Conservation (phyloP, 371 early-diverging fungal species). For the Mortierella polycephala region DNA sequence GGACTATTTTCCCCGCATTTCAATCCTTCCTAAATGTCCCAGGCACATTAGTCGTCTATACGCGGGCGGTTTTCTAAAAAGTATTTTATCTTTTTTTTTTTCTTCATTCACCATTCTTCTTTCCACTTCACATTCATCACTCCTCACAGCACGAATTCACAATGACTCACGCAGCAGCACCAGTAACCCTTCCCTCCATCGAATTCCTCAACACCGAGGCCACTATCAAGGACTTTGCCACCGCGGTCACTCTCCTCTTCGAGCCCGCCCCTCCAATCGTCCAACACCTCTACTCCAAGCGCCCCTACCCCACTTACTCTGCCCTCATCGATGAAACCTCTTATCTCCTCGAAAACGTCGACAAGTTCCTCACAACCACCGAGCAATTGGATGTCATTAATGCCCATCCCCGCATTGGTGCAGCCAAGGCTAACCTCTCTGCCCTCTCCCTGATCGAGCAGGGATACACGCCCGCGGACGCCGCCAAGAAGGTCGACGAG, state of each 20-base stretch:
- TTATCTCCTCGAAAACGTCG: slow-evolving; percentile 55
- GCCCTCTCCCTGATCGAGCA: slow-evolving; percentile 82
- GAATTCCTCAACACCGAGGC: slow-evolving; percentile 73
- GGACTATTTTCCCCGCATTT: neutral
- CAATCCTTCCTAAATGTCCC: neutral
- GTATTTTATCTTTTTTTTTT: neutral
- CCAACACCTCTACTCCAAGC: slow-evolving; percentile 68
- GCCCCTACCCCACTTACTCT: slow-evolving; percentile 75
- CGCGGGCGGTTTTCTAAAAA: neutral
- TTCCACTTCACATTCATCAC: slow-evolving; percentile 1
- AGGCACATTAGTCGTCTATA: too few relatives aligned
- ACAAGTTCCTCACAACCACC: slow-evolving; percentile 59
- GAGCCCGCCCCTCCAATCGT: slow-evolving; percentile 91
- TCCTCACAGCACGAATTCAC: neutral
- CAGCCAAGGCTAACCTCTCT: slow-evolving; percentile 72
- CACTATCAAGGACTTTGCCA: slow-evolving; percentile 63
- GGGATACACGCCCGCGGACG: slow-evolving; percentile 62
- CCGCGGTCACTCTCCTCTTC: slow-evolving; percentile 79
- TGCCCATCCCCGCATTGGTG: slow-evolving; percentile 94
- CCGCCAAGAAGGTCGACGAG: slow-evolving; percentile 24
- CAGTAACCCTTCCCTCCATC: slow-evolving; percentile 72
- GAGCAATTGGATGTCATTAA: slow-evolving; percentile 82
- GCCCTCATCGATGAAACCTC: slow-evolving; percentile 71
- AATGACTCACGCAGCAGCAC: slow-evolving; percentile 42
- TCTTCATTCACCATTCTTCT: neutral